These are phyloP conservation scores for Ogataea populi-albae DNA, from an alignment of 805 yeast genomes.

Conservation along the genomic window DNA sequence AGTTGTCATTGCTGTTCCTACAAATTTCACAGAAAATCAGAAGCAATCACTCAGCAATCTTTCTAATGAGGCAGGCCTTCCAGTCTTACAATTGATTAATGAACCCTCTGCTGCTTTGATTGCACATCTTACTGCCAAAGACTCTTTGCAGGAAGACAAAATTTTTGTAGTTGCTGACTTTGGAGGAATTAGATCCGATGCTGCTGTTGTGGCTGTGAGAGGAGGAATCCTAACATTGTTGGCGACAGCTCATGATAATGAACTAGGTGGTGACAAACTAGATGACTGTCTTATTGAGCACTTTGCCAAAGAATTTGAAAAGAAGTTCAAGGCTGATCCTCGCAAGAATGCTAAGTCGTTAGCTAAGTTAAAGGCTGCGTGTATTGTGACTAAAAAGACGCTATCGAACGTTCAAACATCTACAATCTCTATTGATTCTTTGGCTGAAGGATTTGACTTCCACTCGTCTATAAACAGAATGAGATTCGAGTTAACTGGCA, in stretches of 20 bases:
- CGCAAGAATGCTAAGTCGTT: conserved; percentile 75
- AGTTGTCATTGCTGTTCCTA: conserved; percentile 86
- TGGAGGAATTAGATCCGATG: conserved; percentile 95
- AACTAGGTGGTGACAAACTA: conserved; percentile 83
- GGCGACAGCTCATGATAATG: conserved; percentile 77
- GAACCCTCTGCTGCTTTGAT: conserved; percentile 92
- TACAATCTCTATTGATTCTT: conserved; percentile 89
- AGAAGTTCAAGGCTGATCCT: conserved; percentile 80
- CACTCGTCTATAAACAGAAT: conserved; percentile 90
- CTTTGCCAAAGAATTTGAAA: conserved; percentile 92
- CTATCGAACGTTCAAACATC: conserved; percentile 85
- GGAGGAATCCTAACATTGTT: conserved; percentile 91
- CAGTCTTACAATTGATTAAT: conserved; percentile 80
- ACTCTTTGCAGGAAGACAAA: conserved; percentile 58
- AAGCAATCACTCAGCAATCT: conserved; percentile 58
- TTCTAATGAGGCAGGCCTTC: conserved; percentile 69
- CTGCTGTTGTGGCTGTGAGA: conserved; percentile 88
- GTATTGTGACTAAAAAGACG: conserved; percentile 84
- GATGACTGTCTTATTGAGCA: conserved; percentile 77
- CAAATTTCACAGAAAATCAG: conserved; percentile 77
- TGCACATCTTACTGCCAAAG: conserved; percentile 64
- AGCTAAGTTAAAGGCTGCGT: conserved; percentile 83
- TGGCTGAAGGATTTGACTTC: conserved; percentile 92
- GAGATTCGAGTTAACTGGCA: conserved; percentile 84
- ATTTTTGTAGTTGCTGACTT: conserved; percentile 90